Base-by-base conservation (phyloP, 345 rosid genomes). In the Luvunga scandens region DNA sequence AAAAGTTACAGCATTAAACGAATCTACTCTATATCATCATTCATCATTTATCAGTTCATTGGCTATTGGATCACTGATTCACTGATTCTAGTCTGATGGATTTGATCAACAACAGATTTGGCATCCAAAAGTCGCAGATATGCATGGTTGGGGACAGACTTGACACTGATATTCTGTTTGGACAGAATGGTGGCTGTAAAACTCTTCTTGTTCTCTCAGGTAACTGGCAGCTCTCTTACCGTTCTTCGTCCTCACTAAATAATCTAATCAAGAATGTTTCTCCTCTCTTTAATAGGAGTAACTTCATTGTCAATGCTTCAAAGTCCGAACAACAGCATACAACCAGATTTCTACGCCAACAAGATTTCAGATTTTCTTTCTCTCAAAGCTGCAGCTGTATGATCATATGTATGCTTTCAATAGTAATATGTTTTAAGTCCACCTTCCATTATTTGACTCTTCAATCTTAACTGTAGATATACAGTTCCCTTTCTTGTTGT, bases 91-190 rank as follows among this genome's bases (percentile, higher is more conserved):
- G 24, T 30, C 68, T 75, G 3, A 38, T 77, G 59, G 42, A 55
- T 56, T 79, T 73, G 55, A 57, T 66, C 36, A 56, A 59, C 16
- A 59, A 78, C 92, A 95, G 98, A 81, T 95, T 95, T 22, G 92
- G 97, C 78, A 92, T 95, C 66, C 83, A 55, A 65, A 96, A 90
- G 87, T 94, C 98, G 13, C 91, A 92, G 81, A 96, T 96, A 88
- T 96, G 99, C 85, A 94, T 96, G 98, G 99, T 96, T 16, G 98
- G 99, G 56, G 98, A 96, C 85, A 89, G 98, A 86, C 75, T 94
- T 82, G 98, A 96, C 73, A 94, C 99, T 7, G 98, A 96, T 74
- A 91, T 96, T 75, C 87, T 96, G 59, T 96, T 91, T 19, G 98
- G 98, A 56, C 95, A 96, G 77, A 91, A 91, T 68, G 97, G 95